Base-by-base conservation (phyloP, 129 eudicot species). In the Artemisia tridentata region DNA sequence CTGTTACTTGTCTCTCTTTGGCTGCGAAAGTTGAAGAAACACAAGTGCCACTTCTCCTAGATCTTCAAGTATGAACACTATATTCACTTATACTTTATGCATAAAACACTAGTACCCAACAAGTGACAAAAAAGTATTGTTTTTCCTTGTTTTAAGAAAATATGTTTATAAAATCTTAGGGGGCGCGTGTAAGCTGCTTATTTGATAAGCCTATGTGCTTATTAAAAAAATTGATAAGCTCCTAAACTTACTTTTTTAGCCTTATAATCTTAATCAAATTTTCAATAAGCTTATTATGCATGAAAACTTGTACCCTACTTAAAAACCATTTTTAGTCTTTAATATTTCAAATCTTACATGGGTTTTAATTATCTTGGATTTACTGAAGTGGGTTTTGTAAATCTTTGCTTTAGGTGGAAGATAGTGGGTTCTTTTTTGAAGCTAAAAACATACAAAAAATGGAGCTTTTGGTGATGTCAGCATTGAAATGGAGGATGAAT, bases 11-110 rank as follows among this genome's bases (percentile, higher is more conserved):
- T 66, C 86, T 92, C 52, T 92, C 98, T 75, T 78, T 92, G 73
- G 98, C 98, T 73, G 98, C 98, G 5, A 92, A 92, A 78, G 88
- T 92, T 73, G 91, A 92, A 78, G 98, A 92, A 76, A 86, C 85
- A 59, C 82, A 84, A 25, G 95, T 86, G 15, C 98, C 98, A 51
- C 87, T 86, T 7, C 91, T 92, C 15, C 63, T 88, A 53, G 91
- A 88, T 77, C 95, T 92, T 72, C 98, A 92, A 81, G 98, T 88
- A 92, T 49, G 83, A 51, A n/a, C 3, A 67, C 27, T 13, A 65
- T 3, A 54, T 9, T 17, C 45, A 7, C 21, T 49, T 61, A 69
- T 25, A 60, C 68, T 18, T 60, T 61, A 8, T 72, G 69, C 76
- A 60, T 60, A 46, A 4, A 34, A 47, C 8, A 11, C 61, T 48